These are phyloP conservation scores for Corymbia calophylla DNA, from an alignment of 441 rosid genomes.

Conservation along the genomic window DNA sequence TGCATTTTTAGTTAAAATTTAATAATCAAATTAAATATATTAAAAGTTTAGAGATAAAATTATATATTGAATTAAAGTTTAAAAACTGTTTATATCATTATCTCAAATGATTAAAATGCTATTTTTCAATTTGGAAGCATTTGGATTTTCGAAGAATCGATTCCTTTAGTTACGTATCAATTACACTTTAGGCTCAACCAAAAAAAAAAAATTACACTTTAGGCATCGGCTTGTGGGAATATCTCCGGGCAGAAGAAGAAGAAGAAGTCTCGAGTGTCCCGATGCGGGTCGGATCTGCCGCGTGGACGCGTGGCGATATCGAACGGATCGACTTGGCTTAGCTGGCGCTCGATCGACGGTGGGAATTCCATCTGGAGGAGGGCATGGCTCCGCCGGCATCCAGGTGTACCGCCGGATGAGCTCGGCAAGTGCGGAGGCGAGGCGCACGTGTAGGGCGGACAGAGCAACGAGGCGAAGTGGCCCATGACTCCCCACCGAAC, in stretches of 20 bases:
- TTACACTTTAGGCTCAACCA: background rate
- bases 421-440: background rate
- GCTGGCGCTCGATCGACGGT: background rate
- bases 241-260: background rate
- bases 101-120: no score
- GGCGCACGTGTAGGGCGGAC: background rate
- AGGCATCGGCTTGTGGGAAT: fast-evolving
- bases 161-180: background rate
- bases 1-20: no score
- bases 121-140: background rate
- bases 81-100: no score
- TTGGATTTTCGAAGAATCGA: no score
- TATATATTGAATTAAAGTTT: no score
- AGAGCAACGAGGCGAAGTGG: background rate
- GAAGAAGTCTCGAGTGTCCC: background rate
- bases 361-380: background rate
- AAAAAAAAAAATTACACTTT: background rate
- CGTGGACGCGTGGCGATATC: background rate
- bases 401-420: background rate
- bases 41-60: no score
- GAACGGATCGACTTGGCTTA: no score
- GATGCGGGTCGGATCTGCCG: background rate
- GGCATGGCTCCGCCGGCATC: background rate
- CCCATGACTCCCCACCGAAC: background rate
- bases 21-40: no score